Evolutionary conservation across 1,139 yeast genomes (phyloP), one percentile per base, ranked within the genome.

Genomic region (Lodderomyces pseudojiufengensis): DNA sequence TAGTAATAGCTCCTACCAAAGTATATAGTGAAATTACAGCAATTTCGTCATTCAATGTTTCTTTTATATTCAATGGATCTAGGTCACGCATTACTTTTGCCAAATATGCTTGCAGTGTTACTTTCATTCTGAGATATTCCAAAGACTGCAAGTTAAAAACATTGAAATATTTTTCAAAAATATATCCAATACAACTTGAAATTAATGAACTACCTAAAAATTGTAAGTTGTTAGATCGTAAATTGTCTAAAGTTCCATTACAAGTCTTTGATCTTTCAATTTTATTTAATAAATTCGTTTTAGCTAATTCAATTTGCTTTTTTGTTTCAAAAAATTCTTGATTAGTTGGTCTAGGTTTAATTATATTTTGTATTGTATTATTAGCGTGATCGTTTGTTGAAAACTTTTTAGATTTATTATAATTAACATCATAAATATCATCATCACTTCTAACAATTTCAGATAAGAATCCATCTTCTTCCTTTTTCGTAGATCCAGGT

Each of bases 201-300:
- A 81, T 65, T 4, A 80, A 62, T 3, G 76, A 61, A 38, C 72
- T 68, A 0, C 95, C 95, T 31, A 84, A 56, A 18, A 60, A 67
- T 47, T 73, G 78, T 7, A 80, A 50, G 42, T 78, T 73, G 7
- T 64, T 70, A 20, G 66, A 61, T 35, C 61, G 54, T 37, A 62
- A 54, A 5, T 60, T 67, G 3, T 72, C 66, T 29, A 78, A 67
- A 28, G 79, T 68, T 41, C 75, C 78, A 21, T 72, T 65, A 46
- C 88, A 82, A n/a, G 84, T 71, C 44, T 73, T 76, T 6, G 88
- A 81, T 36, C 76, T 66, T 48, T 80, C 84, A 37, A 84, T 72
- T 36, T 65, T 70, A 43, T 64, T 61, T 6, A 69, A 46, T 3
- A 68, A 45, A 6, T 53, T 46, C 1, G 49, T 41, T 28, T 55